Conservation (phyloP, 2,329 filamentous ascomycete genomes). For the Chlorencoelia australis region DNA sequence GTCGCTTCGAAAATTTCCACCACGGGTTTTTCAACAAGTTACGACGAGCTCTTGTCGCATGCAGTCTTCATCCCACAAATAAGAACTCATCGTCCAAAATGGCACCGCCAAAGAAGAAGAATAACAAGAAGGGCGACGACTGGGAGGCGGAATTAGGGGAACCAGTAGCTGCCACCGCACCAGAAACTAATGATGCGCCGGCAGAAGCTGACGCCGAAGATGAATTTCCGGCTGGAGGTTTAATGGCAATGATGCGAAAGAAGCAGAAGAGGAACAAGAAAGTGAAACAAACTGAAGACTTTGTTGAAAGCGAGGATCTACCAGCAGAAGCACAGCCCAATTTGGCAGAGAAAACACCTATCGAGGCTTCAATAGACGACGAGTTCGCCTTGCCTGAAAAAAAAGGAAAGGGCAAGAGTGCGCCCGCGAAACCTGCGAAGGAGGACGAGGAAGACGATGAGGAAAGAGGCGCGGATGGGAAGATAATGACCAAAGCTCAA, state of each 20-base stretch:
- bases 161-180: constrained; percentile 36
- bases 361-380: constrained; percentile 74
- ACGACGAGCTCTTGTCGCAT: too few species aligned
- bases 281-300: constrained; percentile 59
- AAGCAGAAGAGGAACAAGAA: constrained; percentile 65
- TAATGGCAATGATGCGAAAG: constrained; percentile 73
- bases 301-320: constrained; percentile 58
- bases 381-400: constrained; percentile 70
- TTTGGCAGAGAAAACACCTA: constrained; percentile 58
- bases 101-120: constrained; percentile 92
- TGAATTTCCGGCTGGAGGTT: constrained; percentile 44
- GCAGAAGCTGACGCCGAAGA: constrained; percentile 41
- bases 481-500: constrained; percentile 90
- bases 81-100: too few species aligned
- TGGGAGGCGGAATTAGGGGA: constrained; percentile 84
- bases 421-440: constrained; percentile 34
- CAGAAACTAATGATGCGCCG: constrained; percentile 36
- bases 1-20: too few species aligned
- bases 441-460: constrained; percentile 36
- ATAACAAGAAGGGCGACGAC: constrained; percentile 77
- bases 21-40: too few species aligned
- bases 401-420: constrained; percentile 59
- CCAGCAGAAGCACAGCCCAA: constrained; percentile 30
- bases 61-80: too few species aligned
- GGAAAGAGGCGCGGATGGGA: constrained; percentile 46